Conservation (phyloP, 2,329 filamentous ascomycete genomes). For the Fonsecaea pedrosoi region DNA sequence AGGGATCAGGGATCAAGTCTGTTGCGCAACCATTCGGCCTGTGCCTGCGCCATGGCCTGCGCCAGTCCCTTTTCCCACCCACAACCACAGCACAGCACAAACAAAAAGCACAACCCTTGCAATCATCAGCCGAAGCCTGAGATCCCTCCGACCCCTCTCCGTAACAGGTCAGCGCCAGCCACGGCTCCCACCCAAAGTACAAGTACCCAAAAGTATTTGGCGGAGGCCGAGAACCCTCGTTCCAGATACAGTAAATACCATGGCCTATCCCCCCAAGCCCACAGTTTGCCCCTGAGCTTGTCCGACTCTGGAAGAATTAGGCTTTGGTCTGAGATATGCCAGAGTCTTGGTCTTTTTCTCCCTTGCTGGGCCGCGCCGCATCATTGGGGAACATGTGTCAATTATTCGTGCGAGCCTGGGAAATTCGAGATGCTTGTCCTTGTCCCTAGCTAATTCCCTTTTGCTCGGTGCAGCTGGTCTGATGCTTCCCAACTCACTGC, state of each 20-base stretch:
- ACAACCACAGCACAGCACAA: not conserved
- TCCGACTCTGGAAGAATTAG: conserved; percentile 4
- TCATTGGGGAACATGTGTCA: conserved; percentile 3
- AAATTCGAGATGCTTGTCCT: not conserved
- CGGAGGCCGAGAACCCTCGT: not conserved
- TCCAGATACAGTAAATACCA: not conserved
- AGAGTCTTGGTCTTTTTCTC: conserved; percentile 3
- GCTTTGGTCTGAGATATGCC: conserved; percentile 4
- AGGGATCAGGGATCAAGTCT: not conserved
- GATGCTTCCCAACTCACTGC: not conserved
- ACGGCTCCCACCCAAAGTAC: not conserved
- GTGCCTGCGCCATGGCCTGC: too few relatives aligned
- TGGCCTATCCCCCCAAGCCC: not conserved
- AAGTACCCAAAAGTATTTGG: not conserved
- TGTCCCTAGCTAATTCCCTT: not conserved
- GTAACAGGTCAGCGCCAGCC: not conserved
- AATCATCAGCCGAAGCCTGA: not conserved
- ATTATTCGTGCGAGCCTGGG: not conserved
- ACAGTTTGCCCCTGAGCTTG: conserved; percentile 9
- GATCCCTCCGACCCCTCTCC: not conserved
- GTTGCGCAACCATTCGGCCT: not conserved
- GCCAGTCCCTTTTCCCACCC: not conserved
- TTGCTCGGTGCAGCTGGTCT: not conserved
- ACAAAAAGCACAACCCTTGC: too few relatives aligned
- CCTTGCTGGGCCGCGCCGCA: conserved; percentile 1